Evolutionary conservation across 257 asterid species (phyloP).

Genomic region (Fraxinus quadrangulata): DNA sequence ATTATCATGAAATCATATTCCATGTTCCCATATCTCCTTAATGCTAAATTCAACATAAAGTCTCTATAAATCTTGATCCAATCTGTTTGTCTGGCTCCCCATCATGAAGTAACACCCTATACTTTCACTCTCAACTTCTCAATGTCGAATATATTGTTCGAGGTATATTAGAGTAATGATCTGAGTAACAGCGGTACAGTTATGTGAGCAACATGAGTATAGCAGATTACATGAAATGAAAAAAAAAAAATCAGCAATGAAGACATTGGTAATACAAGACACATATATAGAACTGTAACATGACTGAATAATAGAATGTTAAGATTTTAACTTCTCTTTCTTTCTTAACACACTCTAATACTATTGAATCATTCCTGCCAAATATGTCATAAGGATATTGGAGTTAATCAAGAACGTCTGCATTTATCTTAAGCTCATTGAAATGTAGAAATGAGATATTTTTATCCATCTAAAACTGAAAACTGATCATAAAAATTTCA

Average conservation of each 20-base stretch:
- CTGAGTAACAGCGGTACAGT: neutral
- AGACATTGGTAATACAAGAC: neutral
- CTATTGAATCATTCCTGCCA: neutral
- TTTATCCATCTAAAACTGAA: neutral
- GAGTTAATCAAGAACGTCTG: neutral
- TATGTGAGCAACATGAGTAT: neutral
- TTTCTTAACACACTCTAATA: neutral
- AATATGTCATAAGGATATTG: neutral
- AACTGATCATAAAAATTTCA: neutral
- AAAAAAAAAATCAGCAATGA: neutral
- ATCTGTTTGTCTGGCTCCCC: neutral
- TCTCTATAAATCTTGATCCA: neutral
- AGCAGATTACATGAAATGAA: neutral
- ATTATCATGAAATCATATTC: neutral
- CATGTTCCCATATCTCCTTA: neutral
- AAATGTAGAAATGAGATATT: neutral
- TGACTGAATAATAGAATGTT: neutral
- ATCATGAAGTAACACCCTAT: neutral
- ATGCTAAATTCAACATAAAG: neutral
- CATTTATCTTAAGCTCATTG: neutral
- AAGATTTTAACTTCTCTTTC: neutral
- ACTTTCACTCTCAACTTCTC: neutral
- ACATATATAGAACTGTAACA: neutral
- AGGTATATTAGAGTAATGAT: conserved; percentile 3
- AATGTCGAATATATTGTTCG: neutral